These are phyloP conservation scores for Schoenoplectus triqueter DNA, from an alignment of 202 grass and related monocot genomes.

Conservation along the genomic window DNA sequence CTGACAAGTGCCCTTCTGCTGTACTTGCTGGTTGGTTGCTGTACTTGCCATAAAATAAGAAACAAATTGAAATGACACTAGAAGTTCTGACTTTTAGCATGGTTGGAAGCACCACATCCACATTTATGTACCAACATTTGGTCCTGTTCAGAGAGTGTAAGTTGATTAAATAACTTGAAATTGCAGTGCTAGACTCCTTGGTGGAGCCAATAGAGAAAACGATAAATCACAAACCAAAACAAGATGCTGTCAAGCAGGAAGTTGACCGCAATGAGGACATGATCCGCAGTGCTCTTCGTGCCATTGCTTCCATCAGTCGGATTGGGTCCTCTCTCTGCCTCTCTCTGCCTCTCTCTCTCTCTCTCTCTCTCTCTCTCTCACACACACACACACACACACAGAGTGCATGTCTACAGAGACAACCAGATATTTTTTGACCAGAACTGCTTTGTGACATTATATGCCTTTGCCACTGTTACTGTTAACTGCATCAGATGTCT, in stretches of 20 bases:
- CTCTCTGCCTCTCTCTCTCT: background rate
- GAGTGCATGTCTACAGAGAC: background rate
- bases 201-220: conserved; percentile 95
- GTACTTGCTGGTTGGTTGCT: conserved; percentile 77
- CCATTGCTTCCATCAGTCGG: conserved; percentile 77
- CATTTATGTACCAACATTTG: conserved; percentile 1
- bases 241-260: conserved; percentile 97
- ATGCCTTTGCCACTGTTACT: conserved; percentile 19
- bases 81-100: background rate
- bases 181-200: conserved; percentile 86
- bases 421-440: background rate
- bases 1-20: conserved; percentile 96
- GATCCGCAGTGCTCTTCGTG: conserved; percentile 93
- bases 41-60: conserved; percentile 13
- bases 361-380: background rate
- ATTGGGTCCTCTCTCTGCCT: conserved; percentile 56
- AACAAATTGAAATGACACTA: conserved; percentile 6
- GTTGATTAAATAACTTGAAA: background rate
- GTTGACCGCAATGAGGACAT: conserved; percentile 97
- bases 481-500: background rate
- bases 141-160: conserved; percentile 7
- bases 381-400: too few relatives aligned
- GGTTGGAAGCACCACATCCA: background rate
- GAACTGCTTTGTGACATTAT: background rate
- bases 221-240: conserved; percentile 84